Evolutionary conservation across 371 early-diverging fungal species (phyloP).

Genomic region (Mortierella sp.): DNA sequence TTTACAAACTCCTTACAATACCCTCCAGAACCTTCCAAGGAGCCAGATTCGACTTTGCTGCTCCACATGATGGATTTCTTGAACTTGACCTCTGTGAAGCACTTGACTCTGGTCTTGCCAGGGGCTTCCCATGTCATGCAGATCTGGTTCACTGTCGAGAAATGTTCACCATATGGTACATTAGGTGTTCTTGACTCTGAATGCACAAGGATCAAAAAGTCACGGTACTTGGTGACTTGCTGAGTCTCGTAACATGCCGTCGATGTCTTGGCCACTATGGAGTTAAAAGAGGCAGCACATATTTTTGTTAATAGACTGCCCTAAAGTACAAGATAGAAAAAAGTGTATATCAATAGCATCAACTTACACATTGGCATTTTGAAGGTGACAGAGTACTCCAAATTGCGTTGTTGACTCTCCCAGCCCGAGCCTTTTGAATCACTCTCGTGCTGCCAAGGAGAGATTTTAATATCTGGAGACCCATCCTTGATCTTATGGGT

Average conservation of each 20-base stretch:
- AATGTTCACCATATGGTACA: constrained; percentile 50
- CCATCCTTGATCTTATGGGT: constrained; percentile 43
- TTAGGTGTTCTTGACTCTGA: constrained; percentile 43
- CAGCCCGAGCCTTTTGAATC: constrained; percentile 2
- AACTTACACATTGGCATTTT: constrained; percentile 53
- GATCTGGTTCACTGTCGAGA: constrained; percentile 47
- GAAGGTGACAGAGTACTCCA: constrained; percentile 48
- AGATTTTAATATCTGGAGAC: constrained; percentile 37
- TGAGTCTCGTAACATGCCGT: constrained; percentile 42
- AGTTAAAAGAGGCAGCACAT: not conserved
- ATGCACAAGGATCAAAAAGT: constrained; percentile 26
- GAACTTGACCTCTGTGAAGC: constrained; percentile 49
- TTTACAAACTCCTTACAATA: constrained; percentile 35
- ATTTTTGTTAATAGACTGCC: not conserved
- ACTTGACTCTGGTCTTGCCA: constrained; percentile 34
- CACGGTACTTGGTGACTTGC: constrained; percentile 22
- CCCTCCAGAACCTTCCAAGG: constrained; percentile 37
- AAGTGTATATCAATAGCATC: not conserved
- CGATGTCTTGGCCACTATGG: constrained; percentile 45
- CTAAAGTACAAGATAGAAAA: not conserved
- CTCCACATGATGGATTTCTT: constrained; percentile 46
- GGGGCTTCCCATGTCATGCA: constrained; percentile 44
- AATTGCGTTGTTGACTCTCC: constrained; percentile 24
- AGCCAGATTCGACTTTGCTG: constrained; percentile 31
- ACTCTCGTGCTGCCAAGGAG: constrained; percentile 18